Base-by-base conservation (phyloP, 176 grass and related monocot species). In the Oryza meyeriana region DNA sequence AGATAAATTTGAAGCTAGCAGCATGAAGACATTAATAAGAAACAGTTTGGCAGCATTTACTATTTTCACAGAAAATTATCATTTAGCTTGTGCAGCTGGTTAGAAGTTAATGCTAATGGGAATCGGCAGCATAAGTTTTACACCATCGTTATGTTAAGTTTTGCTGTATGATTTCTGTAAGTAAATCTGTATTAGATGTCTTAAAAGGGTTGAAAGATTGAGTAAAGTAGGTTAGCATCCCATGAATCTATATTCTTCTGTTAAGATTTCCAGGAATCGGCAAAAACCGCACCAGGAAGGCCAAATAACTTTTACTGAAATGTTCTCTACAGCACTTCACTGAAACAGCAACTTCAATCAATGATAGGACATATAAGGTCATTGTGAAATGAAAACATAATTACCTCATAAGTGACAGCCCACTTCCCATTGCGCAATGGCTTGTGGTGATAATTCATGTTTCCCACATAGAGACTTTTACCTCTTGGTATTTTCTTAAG, bases 331-430 rank as follows among this genome's bases (percentile, higher is more conserved):
- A 79, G 66, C 13, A 70, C 34, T 48, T 12, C 59, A 75, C 59
- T 57, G 40, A 66, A 10, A 42, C 61, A 73, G n/a, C 28, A 68
- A n/a, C 29, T 74, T 84, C 16, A 42, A 77, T 29, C 52, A 17
- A 62, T 63, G 38, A 80, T 67, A 11, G 20, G 44, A 10, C 26
- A 84, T 16, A 62, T 42, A 55, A 57, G 62, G 67, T 45, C 22
- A 78, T 45, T 61, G 20, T 61, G 18, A 64, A 83, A 83, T 61
- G 18, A 83, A 72, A 34, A 64, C 63, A 79, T 76, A 12, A 47
- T 82, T 89, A 99, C 96, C 96, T 99, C 96, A 16, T 92, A 93
- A 76, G 96, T 95, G 48, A 99, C 96, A 28, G 93, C 93, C 96
- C 96, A 99, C 90, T 99, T 99, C 38, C 96, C 96, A 44, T 82